Conservation (phyloP, 768 basidiomycete genomes). For the Tylopilus plumbeoviolaceoides region DNA sequence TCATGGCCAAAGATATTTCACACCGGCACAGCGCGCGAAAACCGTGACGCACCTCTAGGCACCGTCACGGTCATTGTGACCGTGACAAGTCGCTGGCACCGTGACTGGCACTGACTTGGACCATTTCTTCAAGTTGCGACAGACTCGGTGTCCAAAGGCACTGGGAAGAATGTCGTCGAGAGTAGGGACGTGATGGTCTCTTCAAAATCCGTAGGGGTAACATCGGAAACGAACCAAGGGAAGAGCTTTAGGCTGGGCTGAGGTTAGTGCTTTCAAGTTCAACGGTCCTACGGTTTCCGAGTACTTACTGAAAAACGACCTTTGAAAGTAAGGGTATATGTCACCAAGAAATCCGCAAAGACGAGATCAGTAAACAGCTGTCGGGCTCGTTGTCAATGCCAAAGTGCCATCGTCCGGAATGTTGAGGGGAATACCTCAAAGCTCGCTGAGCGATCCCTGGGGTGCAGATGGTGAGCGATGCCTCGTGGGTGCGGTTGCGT, state of each 20-base stretch:
- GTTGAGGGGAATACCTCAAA: conserved; percentile 64
- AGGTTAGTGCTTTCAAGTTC: conserved; percentile 11
- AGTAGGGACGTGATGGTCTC: conserved; percentile 55
- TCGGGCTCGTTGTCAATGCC: not conserved
- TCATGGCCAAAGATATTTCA: no score
- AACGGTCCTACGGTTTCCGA: not conserved
- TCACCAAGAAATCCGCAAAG: conserved; percentile 89
- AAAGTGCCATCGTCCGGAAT: not conserved
- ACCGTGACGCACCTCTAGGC: no score
- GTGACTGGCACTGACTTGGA: no score
- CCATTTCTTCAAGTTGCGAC: no score
- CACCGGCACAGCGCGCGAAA: no score
- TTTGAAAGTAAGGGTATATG: conserved; percentile 67
- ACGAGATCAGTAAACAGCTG: conserved; percentile 92
- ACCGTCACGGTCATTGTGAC: no score
- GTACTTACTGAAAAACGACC: conserved; percentile 84
- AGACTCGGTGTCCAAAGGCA: conserved; percentile 43
- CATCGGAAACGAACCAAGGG: conserved; percentile 98
- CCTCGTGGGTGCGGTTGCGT: not conserved
- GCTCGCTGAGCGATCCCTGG: conserved; percentile 82
- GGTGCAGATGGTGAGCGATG: no score
- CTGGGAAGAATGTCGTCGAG: conserved; percentile 56
- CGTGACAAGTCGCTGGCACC: no score
- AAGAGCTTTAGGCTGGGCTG: no score
- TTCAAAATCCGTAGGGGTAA: conserved; percentile 81